Conservation (phyloP, 768 basidiomycete genomes). For the Cystofilobasidium capitatum region DNA sequence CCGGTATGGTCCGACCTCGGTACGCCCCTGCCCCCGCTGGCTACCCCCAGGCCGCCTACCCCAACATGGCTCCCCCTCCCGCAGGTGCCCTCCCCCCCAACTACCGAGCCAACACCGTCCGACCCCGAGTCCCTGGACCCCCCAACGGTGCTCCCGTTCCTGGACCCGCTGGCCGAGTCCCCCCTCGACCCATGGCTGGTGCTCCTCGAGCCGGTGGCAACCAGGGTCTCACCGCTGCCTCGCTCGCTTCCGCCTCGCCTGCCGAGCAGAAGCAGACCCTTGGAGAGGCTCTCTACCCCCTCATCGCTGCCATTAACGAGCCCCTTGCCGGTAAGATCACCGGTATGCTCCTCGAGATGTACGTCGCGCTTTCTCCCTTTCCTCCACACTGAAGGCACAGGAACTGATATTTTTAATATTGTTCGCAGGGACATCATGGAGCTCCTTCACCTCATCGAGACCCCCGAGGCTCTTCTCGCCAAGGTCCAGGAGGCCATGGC, state of each 20-base stretch:
- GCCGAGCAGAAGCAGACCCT: constrained; percentile 98
- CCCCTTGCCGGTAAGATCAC: constrained; percentile 98
- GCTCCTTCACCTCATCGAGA: constrained; percentile 77
- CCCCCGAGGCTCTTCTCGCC: constrained; percentile 65
- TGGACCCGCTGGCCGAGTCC: constrained; percentile 32
- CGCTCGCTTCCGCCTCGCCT: constrained; percentile 52
- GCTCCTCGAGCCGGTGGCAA: constrained; percentile 46
- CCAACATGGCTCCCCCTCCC: constrained; percentile 24
- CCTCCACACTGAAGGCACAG: background rate
- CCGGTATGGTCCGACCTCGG: constrained; percentile 26
- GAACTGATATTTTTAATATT: background rate
- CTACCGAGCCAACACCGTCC: constrained; percentile 38
- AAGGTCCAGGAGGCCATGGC: constrained; percentile 85
- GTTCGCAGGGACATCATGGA: constrained; percentile 52
- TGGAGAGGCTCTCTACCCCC: constrained; percentile 91
- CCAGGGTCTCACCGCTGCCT: constrained; percentile 54
- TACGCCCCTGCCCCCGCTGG: constrained; percentile 25
- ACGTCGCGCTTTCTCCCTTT: constrained; percentile 37
- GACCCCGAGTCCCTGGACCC: constrained; percentile 42
- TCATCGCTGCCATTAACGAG: constrained; percentile 62
- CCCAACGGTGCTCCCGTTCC: constrained; percentile 35
- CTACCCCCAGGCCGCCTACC: constrained; percentile 21
- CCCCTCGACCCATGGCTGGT: constrained; percentile 39
- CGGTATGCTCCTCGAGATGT: constrained; percentile 97
- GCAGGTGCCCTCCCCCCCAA: constrained; percentile 25